Evolutionary conservation across 805 yeast genomes (phyloP), one percentile per base, ranked within the genome.

Genomic region (Wickerhamiella allomyrinae): DNA sequence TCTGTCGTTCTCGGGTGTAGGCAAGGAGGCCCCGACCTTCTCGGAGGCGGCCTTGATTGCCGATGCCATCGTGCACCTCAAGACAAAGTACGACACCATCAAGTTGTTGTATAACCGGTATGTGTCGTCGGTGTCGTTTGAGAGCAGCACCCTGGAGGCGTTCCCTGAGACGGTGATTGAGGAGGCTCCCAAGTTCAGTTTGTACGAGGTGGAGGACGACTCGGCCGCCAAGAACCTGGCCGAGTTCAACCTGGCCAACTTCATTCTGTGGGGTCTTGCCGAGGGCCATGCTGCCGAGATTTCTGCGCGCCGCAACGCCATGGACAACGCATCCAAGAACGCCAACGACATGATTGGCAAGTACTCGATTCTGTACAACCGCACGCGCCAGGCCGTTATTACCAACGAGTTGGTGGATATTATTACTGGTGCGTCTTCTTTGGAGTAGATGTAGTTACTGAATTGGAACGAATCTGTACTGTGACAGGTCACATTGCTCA

Each of bases 331-430:
- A 50, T 86, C 96, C 56, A 89, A 91, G 91, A 89, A 89, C 65
- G 98, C 98, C 50, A 95, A 94, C 70, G 98, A 91, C 59, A 91
- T 91, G 97, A 91, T 91, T 64, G 77, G 75, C 70, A 80, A 76
- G 63, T 89, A 83, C 81, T 81, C 97, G 55, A 91, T 91, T 67
- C 78, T 91, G 69, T 91, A 91, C 73, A 91, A 91, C 87, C 89
- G 98, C 77, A 81, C 96, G 61, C 85, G 96, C 75, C 98, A 91
- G 76, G 95, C 96, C 55, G 95, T 87, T 62, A 89, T 89, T 62
- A 87, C 97, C 69, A 91, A 91, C 77, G 98, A 91, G 75, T 74
- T 91, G 78, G 98, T 91, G 62, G 98, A 91, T 71, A 91, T 91
- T 62, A 89, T 91, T 67, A 91, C 98, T 59, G 98, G 98, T 86